Percentiles rank a stretch among this genome's conserved stretches.
Evolutionary conservation across 192 early-diverging fungal genomes (phyloP).

Genomic region (Podila epigama): DNA sequence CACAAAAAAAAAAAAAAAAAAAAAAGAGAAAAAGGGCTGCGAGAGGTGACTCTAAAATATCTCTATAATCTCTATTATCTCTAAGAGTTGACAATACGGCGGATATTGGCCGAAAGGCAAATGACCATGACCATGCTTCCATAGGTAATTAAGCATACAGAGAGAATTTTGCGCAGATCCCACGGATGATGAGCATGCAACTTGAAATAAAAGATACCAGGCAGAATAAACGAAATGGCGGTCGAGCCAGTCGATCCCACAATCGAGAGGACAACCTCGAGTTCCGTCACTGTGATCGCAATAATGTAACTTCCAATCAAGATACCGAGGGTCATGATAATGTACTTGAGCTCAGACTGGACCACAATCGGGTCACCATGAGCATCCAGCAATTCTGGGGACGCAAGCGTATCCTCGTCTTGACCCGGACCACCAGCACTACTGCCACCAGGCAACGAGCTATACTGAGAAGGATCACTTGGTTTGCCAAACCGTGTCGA

Average conservation of each 20-base stretch:
- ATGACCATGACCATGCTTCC: conserved; percentile 84
- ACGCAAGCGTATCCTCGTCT: neutral
- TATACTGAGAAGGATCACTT: conserved; percentile 3
- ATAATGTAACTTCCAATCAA: conserved; percentile 74
- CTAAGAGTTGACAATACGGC: conserved; percentile 33
- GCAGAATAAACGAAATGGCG: conserved; percentile 95
- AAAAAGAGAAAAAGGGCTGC: neutral
- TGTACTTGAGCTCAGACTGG: conserved; percentile 61
- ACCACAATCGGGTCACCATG: conserved; percentile 31
- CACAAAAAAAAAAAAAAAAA: neutral
- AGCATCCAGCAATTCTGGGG: conserved; percentile 10
- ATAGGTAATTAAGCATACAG: conserved; percentile 68
- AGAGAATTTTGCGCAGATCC: conserved; percentile 68
- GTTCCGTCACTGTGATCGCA: conserved; percentile 78
- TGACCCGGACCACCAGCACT: neutral
- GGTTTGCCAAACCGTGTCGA: conserved; percentile 33
- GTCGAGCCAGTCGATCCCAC: conserved; percentile 98
- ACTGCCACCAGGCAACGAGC: neutral
- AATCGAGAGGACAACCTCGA: conserved; percentile 86
- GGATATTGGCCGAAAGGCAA: conserved; percentile 75
- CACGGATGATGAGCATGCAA: conserved; percentile 69
- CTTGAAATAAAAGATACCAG: conserved; percentile 93
- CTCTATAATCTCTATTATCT: neutral
- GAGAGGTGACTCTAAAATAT: neutral
- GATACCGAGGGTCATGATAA: conserved; percentile 73